Evolutionary conservation across 2,329 filamentous ascomycete genomes (phyloP).

Genomic region (Diplocarpon mali): DNA sequence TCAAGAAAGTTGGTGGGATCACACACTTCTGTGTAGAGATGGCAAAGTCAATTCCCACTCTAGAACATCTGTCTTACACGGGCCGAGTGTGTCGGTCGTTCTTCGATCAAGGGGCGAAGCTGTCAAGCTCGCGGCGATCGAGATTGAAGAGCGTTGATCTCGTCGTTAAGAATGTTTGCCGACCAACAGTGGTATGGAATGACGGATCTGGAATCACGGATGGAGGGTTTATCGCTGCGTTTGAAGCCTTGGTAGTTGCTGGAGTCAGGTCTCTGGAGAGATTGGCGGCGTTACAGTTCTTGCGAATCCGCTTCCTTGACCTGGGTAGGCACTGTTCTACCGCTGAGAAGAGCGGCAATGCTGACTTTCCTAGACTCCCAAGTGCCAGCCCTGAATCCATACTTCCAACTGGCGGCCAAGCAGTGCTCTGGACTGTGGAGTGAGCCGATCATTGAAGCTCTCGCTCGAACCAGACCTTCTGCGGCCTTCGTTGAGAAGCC

Average conservation of each 20-base stretch:
- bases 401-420: conserved; percentile 52
- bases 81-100: conserved; percentile 61
- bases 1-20: conserved; percentile 43
- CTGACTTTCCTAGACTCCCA: conserved; percentile 46
- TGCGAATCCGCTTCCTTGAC: conserved; percentile 67
- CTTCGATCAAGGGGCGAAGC: conserved; percentile 46
- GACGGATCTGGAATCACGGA: conserved; percentile 63
- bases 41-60: conserved; percentile 45
- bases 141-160: conserved; percentile 55
- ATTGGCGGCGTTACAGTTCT: conserved; percentile 47
- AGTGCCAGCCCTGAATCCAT: conserved; percentile 60
- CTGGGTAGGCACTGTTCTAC: conserved; percentile 37
- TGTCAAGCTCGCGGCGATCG: conserved; percentile 36
- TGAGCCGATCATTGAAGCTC: conserved; percentile 49
- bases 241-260: conserved; percentile 56
- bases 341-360: neutral
- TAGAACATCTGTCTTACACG: conserved; percentile 62
- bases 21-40: conserved; percentile 56
- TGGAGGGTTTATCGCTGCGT: conserved; percentile 59
- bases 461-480: conserved; percentile 46
- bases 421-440: conserved; percentile 63
- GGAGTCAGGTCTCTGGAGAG: conserved; percentile 49
- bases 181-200: conserved; percentile 38
- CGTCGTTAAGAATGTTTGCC: conserved; percentile 65
- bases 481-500: conserved; percentile 50